phyloP scores from a whole-genome alignment of 2,329 filamentous ascomycete species.

The Colletotrichum trifolii region DNA sequence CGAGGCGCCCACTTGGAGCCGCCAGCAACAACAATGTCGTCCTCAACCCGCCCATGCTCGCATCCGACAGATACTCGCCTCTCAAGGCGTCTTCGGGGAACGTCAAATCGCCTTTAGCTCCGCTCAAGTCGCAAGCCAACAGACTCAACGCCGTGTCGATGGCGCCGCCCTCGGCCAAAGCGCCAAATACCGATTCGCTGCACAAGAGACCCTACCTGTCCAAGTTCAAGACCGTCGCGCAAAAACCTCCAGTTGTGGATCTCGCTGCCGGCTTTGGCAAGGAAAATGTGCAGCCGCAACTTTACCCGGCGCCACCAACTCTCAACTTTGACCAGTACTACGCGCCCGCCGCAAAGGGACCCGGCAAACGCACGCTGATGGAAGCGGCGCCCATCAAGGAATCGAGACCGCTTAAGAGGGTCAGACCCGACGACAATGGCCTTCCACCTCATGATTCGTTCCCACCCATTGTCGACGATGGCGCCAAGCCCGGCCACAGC shows the following conservation, averaged over 20 bases:
- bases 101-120: conserved; percentile 69
- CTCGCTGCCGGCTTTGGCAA: conserved; percentile 58
- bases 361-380: conserved; percentile 72
- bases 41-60: conserved; percentile 70
- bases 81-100: conserved; percentile 69
- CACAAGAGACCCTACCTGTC: conserved; percentile 74
- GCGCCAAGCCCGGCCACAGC: conserved; percentile 88
- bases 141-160: conserved; percentile 76
- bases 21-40: conserved; percentile 74
- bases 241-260: conserved; percentile 60
- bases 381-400: conserved; percentile 81
- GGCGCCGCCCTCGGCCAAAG: conserved; percentile 68
- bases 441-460: conserved; percentile 83
- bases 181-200: conserved; percentile 72
- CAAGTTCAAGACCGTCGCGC: conserved; percentile 67
- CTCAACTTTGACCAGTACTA: conserved; percentile 65
- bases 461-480: conserved; percentile 84
- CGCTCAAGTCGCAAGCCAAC: conserved; percentile 64
- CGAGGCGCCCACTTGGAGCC: conserved; percentile 59
- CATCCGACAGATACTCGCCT: conserved; percentile 72
- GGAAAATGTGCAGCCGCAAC: conserved; percentile 65
- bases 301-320: conserved; percentile 60
- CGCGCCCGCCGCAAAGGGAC: conserved; percentile 53
- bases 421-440: conserved; percentile 66
- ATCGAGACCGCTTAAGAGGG: conserved; percentile 73